Percentiles rank a stretch among this genome's conserved stretches.
Evolutionary conservation across 371 early-diverging fungal species (phyloP).

Genomic region (Batrachochytrium dendrobatidis): DNA sequence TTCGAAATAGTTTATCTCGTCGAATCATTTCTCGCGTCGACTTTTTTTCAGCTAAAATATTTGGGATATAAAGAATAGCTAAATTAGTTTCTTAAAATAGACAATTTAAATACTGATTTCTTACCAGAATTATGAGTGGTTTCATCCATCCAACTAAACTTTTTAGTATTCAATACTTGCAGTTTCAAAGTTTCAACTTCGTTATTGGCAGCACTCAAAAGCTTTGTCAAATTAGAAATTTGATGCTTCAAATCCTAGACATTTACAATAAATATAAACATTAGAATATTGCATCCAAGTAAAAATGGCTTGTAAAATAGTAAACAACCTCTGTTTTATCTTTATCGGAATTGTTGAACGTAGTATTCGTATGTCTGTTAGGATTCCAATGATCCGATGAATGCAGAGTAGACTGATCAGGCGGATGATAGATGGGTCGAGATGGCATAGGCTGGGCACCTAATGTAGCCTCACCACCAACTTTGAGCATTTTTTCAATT

Average conservation of each 20-base stretch:
- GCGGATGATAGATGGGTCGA: background rate
- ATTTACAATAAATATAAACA: no score
- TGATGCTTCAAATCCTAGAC: background rate
- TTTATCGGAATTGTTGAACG: no score
- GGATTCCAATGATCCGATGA: no score
- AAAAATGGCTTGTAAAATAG: no score
- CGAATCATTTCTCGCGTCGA: constrained; percentile 1
- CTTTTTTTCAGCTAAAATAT: background rate
- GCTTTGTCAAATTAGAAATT: background rate
- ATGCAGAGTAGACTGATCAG: no score
- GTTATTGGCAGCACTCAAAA: background rate
- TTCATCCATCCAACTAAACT: background rate
- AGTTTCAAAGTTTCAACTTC: background rate
- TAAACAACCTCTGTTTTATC: no score
- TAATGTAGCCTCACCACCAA: background rate
- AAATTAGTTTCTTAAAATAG: background rate
- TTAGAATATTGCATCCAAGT: no score
- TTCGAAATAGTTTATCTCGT: background rate
- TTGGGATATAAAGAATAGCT: background rate
- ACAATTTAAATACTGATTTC: background rate
- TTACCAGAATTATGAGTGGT: background rate
- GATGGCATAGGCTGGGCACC: background rate
- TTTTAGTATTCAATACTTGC: background rate
- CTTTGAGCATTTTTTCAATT: background rate
- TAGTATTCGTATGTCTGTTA: no score